These are phyloP conservation scores for Oenanthe javanica DNA, from an alignment of 140 eudicot species.

Conservation along the genomic window DNA sequence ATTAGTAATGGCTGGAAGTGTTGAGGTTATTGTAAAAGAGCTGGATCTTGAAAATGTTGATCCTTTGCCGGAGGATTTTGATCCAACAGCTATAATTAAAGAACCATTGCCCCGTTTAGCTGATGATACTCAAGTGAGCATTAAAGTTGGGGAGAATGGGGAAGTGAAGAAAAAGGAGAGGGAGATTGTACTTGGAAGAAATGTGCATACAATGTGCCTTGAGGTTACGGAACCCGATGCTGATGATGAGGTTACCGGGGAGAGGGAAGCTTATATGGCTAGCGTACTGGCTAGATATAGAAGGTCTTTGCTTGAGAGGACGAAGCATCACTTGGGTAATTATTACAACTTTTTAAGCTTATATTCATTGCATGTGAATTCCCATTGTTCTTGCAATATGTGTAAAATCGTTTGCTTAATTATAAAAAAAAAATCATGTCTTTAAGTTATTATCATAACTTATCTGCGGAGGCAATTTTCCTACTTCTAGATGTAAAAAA, in stretches of 20 bases:
- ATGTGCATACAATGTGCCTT: constrained; percentile 69
- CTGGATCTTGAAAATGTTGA: constrained; percentile 36
- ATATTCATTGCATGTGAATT: not conserved
- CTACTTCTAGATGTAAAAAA: not conserved
- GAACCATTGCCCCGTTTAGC: constrained; percentile 44
- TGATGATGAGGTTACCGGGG: constrained; percentile 90
- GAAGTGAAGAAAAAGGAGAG: constrained; percentile 30
- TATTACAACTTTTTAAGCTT: not conserved
- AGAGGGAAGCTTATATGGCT: constrained; percentile 89
- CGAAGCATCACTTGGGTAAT: constrained; percentile 92
- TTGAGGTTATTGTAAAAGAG: constrained; percentile 34
- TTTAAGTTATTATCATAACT: no score
- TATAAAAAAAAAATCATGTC: no score
- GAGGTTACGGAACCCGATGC: constrained; percentile 95
- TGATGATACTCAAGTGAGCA: constrained; percentile 3
- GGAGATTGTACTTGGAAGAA: constrained; percentile 85
- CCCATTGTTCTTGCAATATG: not conserved
- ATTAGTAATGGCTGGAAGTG: constrained; percentile 38
- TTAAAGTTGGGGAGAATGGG: constrained; percentile 20
- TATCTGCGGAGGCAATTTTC: not conserved
- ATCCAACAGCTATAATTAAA: constrained; percentile 36
- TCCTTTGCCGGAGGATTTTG: constrained; percentile 45
- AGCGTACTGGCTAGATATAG: constrained; percentile 81
- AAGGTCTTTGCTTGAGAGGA: constrained; percentile 68
- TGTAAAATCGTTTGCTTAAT: not conserved